phyloP scores from a whole-genome alignment of 2,329 filamentous ascomycete species.

The Neofusicoccum kwambonambiense region DNA sequence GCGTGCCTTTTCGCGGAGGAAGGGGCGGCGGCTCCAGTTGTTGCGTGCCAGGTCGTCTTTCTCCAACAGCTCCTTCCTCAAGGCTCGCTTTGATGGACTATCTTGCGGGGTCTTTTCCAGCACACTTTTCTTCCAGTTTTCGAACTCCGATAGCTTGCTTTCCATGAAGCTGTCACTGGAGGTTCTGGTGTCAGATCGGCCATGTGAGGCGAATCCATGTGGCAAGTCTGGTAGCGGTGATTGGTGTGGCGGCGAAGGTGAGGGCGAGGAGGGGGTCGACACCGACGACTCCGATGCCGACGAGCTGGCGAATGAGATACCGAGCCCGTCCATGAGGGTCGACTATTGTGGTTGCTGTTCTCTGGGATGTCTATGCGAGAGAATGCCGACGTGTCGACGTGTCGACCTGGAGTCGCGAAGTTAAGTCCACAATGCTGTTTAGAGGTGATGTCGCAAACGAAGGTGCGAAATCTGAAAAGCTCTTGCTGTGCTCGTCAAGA shows the following conservation, averaged over 20 bases:
- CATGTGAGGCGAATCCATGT: neutral
- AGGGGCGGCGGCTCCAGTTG: neutral
- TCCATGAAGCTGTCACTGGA: slow-evolving; percentile 12
- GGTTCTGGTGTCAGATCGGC: neutral
- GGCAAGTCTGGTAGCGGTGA: neutral
- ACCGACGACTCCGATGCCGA: neutral
- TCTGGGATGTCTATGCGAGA: neutral
- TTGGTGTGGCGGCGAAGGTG: neutral
- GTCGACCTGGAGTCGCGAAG: no score
- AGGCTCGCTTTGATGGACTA: neutral
- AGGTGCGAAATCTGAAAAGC: neutral
- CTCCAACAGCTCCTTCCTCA: neutral
- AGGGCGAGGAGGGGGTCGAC: neutral
- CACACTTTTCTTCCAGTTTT: neutral
- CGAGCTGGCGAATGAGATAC: neutral
- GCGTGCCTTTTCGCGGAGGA: neutral
- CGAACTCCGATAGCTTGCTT: neutral
- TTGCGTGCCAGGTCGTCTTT: neutral
- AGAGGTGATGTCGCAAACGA: neutral
- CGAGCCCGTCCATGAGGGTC: neutral
- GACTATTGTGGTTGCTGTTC: neutral
- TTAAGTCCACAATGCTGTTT: neutral
- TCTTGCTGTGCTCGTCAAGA: neutral
- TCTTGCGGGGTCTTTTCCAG: neutral
- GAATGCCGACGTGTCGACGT: no score